Percentiles rank a stretch among this genome's conserved stretches.
These are phyloP conservation scores for Chytriomyces sp. DNA, from an alignment of 192 early-diverging fungal species.

Conservation along the genomic window DNA sequence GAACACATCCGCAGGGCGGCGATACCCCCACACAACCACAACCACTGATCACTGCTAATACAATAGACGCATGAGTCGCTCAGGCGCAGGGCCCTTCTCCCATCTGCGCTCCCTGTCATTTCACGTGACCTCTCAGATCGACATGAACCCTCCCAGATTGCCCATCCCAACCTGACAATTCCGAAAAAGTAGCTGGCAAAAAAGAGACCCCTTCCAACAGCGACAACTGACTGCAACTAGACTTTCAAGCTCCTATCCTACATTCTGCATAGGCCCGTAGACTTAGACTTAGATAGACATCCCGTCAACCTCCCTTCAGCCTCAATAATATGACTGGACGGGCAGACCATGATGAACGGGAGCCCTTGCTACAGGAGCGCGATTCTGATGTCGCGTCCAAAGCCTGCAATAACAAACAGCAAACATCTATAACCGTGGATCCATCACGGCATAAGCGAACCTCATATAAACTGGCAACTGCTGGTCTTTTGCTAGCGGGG, in stretches of 20 bases:
- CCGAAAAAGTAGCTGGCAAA: neutral
- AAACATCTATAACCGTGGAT: neutral
- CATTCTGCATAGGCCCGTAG: neutral
- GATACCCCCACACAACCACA: no score
- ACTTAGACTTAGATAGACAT: neutral
- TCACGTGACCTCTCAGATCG: neutral
- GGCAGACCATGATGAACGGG: neutral
- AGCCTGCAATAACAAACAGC: no score
- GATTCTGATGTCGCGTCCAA: neutral
- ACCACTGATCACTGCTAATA: no score
- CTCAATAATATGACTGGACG: neutral
- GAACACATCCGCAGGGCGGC: no score
- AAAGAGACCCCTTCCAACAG: neutral
- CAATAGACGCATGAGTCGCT: no score
- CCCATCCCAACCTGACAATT: neutral
- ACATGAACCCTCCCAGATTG: neutral
- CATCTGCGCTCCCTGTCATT: neutral
- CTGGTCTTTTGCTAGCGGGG: neutral
- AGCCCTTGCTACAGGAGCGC: neutral
- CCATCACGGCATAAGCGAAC: neutral
- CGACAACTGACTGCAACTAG: no score
- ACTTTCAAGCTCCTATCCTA: neutral
- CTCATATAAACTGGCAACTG: neutral
- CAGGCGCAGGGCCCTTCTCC: neutral
- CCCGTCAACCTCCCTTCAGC: neutral